Evolutionary conservation across 176 grass and related monocot genomes (phyloP), one percentile per base, ranked within the genome.

Genomic region (Panicum miliaceum): DNA sequence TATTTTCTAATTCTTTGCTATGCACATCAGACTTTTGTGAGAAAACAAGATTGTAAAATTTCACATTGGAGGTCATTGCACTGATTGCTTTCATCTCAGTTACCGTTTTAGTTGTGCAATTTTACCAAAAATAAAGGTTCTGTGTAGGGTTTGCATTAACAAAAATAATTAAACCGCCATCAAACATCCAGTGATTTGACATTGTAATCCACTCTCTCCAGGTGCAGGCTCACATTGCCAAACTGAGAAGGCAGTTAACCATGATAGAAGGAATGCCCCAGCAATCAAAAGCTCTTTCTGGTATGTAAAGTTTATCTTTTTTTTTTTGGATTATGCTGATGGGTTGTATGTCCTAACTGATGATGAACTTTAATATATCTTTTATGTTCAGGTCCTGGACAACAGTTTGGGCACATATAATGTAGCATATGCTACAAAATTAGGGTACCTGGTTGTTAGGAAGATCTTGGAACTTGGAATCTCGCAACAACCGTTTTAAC

Each of bases 191-290:
- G 27, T 79, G n/a, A 42, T 86, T 64, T 84, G 69, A 46, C 65
- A 10, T 84, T 22, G 35, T 82, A 41, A 57, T 52, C 46, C 67
- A 51, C 37, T 54, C 72, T 48, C 41, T 90, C 22, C 75, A 96
- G 91, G 97, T 99, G 34, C 97, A 96, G 47, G 91, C 91, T 32
- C 91, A 96, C 80, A 96, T 99, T 62, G 93, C 89, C 19, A 99
- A 99, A 84, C 86, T 99, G 65, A 94, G 91, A 85, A 92, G 97
- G 84, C 97, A 96, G 82, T 70, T 99, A 90, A 96, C 64, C 75
- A 92, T 94, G 87, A 90, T 99, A 27, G 97, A 96, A 41, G 91
- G 93, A 76, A 73, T 88, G 73, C 93, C 96, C 20, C 93, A 88
- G 23, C 90, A 79, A 50, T 84, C 88, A 32, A 98, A 93, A 89